These are phyloP conservation scores for Leptographium flavum DNA, from an alignment of 2,329 filamentous ascomycete species.

Conservation along the genomic window DNA sequence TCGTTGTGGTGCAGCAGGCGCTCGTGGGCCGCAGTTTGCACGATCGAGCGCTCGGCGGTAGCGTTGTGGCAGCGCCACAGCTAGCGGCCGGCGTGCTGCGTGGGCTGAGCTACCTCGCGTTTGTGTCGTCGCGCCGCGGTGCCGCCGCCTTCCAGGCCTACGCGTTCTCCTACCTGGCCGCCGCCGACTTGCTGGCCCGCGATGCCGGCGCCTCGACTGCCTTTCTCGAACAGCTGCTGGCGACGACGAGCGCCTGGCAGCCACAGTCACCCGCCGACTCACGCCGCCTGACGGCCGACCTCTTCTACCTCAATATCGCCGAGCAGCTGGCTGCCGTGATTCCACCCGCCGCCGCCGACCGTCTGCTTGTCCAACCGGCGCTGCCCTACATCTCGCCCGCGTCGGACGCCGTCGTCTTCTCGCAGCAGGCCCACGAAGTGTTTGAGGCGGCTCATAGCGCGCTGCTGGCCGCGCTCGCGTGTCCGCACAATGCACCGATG, in stretches of 20 bases:
- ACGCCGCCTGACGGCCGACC: slow-evolving; percentile 47
- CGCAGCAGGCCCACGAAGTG: slow-evolving; percentile 38
- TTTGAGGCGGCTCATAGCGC: slow-evolving; percentile 83
- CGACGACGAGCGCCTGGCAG: slow-evolving; percentile 22
- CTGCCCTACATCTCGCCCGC: slow-evolving; percentile 51
- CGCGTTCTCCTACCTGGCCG: slow-evolving; percentile 67
- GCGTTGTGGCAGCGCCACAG: slow-evolving; percentile 26
- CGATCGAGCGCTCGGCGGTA: slow-evolving; percentile 30
- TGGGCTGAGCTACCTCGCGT: slow-evolving; percentile 63
- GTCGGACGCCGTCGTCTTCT: slow-evolving; percentile 16
- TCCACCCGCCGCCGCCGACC: slow-evolving; percentile 51
- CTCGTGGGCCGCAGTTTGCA: slow-evolving; percentile 50
- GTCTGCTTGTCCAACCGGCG: slow-evolving; percentile 59
- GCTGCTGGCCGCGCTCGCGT: slow-evolving; percentile 64
- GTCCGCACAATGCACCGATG: slow-evolving; percentile 60
- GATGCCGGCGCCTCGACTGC: slow-evolving; percentile 50
- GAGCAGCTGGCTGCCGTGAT: slow-evolving; percentile 69
- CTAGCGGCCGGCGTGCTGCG: slow-evolving; percentile 60
- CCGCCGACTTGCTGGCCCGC: slow-evolving; percentile 68
- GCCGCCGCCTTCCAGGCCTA: slow-evolving; percentile 70
- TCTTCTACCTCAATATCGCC: slow-evolving; percentile 77
- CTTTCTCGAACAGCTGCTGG: slow-evolving; percentile 51
- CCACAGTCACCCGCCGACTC: slow-evolving; percentile 46
- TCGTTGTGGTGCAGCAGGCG: slow-evolving; percentile 60
- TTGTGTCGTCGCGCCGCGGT: slow-evolving; percentile 63